Percentiles rank a stretch among this genome's conserved stretches.
Evolutionary conservation across 2,329 filamentous ascomycete genomes (phyloP).

Genomic region (Fusarium pseudograminearum): DNA sequence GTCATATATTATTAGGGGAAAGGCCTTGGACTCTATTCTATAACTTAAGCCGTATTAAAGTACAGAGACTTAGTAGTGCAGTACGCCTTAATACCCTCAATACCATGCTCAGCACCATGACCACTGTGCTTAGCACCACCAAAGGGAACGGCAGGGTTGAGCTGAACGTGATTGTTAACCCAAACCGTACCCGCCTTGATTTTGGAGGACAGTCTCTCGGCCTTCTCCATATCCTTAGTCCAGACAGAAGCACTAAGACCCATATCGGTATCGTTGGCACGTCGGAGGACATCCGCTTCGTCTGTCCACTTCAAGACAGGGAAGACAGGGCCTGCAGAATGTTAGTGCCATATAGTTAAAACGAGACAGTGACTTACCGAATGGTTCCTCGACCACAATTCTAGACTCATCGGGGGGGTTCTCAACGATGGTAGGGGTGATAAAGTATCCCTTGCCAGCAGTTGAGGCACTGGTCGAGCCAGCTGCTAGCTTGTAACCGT

Average conservation of each 20-base stretch:
- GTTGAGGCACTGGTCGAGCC: constrained; percentile 28
- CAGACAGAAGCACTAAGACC: constrained; percentile 70
- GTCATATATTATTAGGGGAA: too few species aligned
- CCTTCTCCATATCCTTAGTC: constrained; percentile 63
- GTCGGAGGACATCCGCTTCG: constrained; percentile 70
- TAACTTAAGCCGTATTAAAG: background rate
- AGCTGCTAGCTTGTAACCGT: constrained; percentile 56
- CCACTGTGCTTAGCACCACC: constrained; percentile 61
- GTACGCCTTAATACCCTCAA: constrained; percentile 52
- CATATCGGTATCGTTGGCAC: constrained; percentile 64
- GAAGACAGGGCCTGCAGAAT: constrained; percentile 63
- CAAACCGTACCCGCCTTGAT: constrained; percentile 70
- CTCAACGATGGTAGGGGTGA: constrained; percentile 69
- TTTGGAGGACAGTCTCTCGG: constrained; percentile 62
- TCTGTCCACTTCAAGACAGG: constrained; percentile 71
- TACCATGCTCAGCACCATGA: constrained; percentile 57
- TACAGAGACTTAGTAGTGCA: background rate
- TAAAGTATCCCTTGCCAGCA: constrained; percentile 62
- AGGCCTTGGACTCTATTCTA: too few species aligned
- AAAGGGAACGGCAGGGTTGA: constrained; percentile 52
- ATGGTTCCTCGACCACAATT: constrained; percentile 67
- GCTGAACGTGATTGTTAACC: constrained; percentile 67
- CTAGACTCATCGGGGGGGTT: constrained; percentile 68
- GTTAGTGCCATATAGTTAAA: background rate
- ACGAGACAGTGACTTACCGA: constrained; percentile 48